Percentiles rank a stretch among this genome's conserved stretches.
Evolutionary conservation across 768 basidiomycete genomes (phyloP).

Genomic region (Lactarius hatsudake): DNA sequence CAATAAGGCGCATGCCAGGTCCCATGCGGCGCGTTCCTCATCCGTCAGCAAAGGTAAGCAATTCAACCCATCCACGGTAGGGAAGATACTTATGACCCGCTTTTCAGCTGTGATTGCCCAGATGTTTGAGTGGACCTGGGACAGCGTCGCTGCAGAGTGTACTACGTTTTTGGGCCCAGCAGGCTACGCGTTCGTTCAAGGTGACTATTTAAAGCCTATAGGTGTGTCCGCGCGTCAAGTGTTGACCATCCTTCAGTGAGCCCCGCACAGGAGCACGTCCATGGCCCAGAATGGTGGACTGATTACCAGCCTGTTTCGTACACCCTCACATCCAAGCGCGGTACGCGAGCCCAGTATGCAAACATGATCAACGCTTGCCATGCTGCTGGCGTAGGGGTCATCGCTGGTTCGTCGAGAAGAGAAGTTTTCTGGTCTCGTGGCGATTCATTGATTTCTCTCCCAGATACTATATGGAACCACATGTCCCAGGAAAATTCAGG

Average conservation of each 20-base stretch:
- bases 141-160: constrained; percentile 60
- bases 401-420: constrained; percentile 34
- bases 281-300: constrained; percentile 68
- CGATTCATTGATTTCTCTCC: constrained; percentile 27
- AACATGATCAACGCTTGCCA: constrained; percentile 42
- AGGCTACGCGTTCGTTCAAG: constrained; percentile 65
- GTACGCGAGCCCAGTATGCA: constrained; percentile 50
- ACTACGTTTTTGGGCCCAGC: constrained; percentile 62
- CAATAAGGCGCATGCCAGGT: neutral
- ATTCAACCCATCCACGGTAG: too few relatives aligned
- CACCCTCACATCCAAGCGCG: constrained; percentile 61
- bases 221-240: neutral
- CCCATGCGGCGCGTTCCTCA: neutral
- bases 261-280: constrained; percentile 57
- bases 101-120: constrained; percentile 53
- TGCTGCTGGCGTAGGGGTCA: constrained; percentile 40
- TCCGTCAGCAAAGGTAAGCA: constrained; percentile 1
- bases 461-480: constrained; percentile 62
- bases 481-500: constrained; percentile 55
- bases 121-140: constrained; percentile 65
- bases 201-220: constrained; percentile 28
- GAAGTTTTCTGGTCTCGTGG: constrained; percentile 27
- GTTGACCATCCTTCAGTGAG: constrained; percentile 34
- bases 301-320: constrained; percentile 72
- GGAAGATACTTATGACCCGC: neutral